Percentiles rank a stretch among this genome's conserved stretches.
Evolutionary conservation across 371 early-diverging fungal genomes (phyloP).

Genomic region (Smittium culicis): DNA sequence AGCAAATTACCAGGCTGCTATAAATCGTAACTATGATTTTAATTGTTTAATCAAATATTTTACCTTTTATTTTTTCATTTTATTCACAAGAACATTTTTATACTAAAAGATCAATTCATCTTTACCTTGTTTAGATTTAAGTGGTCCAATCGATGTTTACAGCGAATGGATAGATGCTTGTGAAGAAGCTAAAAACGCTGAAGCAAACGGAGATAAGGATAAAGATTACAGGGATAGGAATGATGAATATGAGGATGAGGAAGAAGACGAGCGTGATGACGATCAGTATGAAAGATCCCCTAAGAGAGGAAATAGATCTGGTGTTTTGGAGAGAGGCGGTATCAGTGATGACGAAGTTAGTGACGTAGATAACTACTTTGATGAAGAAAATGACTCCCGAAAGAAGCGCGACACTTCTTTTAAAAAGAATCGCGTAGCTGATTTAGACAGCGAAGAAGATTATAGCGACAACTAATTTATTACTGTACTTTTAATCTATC

Average conservation of each 20-base stretch:
- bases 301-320: neutral
- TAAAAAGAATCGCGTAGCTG: neutral
- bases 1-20: constrained; percentile 21
- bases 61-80: no score
- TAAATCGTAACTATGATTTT: constrained; percentile 17
- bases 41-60: no score
- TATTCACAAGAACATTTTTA: no score
- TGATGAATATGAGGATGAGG: neutral
- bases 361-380: constrained; percentile 3
- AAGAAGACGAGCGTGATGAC: neutral
- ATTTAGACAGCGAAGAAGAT: neutral
- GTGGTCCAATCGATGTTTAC: constrained; percentile 47
- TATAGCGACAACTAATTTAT: neutral
- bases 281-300: neutral
- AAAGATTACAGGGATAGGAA: neutral
- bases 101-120: no score
- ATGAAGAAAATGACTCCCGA: neutral
- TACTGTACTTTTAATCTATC: neutral
- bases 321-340: neutral
- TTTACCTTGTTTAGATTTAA: constrained; percentile 23
- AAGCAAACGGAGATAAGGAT: neutral
- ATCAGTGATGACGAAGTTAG: neutral
- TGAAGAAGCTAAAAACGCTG: constrained; percentile 34
- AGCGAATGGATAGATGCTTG: constrained; percentile 54
- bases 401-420: neutral